Evolutionary conservation across 768 basidiomycete species (phyloP).

Genomic region (Russula ochroleuca): DNA sequence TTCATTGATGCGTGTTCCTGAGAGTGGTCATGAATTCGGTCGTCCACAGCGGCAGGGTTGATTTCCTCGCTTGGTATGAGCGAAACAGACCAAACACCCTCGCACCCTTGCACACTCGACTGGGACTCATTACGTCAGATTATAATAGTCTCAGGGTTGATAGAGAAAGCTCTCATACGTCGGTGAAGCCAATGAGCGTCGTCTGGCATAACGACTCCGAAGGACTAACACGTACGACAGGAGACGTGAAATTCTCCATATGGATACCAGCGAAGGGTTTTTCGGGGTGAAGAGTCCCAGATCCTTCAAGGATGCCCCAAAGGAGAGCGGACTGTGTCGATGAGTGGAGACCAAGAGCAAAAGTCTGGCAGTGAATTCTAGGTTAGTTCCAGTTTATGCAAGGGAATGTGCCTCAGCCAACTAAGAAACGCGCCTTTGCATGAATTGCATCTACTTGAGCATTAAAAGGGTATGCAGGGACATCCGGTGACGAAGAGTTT

Average conservation of each 20-base stretch:
- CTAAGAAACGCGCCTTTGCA: no score
- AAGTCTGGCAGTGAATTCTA: no score
- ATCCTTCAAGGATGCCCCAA: no score
- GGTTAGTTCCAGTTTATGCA: no score
- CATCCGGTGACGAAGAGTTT: no score
- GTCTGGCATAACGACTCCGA: not conserved
- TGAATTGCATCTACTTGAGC: no score
- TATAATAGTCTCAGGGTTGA: not conserved
- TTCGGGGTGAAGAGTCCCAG: not conserved
- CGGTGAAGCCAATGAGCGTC: not conserved
- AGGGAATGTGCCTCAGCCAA: no score
- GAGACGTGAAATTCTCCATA: not conserved
- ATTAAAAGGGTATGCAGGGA: no score
- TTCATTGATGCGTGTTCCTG: no score
- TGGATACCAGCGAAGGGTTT: not conserved
- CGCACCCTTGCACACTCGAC: not conserved
- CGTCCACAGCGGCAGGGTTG: not conserved
- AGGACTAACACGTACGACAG: not conserved
- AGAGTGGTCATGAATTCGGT: not conserved
- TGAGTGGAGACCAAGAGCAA: no score
- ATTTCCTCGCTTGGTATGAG: not conserved
- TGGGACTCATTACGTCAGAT: not conserved
- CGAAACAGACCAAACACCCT: not conserved
- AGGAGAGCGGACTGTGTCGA: no score
- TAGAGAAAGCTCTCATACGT: not conserved